phyloP scores from a whole-genome alignment of 495 filamentous ascomycete genomes.

The Letharia columbiana region DNA sequence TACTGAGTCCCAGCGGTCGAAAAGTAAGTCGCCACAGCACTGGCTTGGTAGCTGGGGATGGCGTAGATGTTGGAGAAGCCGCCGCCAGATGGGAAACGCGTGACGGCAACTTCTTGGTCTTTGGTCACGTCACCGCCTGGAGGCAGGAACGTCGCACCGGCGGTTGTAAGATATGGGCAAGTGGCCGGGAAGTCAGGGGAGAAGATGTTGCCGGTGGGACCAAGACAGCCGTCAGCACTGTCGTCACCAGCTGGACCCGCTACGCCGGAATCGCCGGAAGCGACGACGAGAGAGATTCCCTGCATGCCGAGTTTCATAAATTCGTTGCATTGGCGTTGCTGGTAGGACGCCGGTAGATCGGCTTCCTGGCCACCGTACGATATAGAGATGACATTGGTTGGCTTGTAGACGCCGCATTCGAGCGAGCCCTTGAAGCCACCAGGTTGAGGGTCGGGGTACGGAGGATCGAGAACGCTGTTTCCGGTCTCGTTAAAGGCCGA shows the following conservation, averaged over 20 bases:
- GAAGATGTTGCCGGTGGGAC: constrained; percentile 35
- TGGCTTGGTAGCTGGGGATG: constrained; percentile 48
- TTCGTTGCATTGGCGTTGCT: constrained; percentile 49
- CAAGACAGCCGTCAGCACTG: constrained; percentile 26
- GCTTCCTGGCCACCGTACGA: constrained; percentile 50
- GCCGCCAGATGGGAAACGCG: constrained; percentile 48
- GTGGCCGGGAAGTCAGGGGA: constrained; percentile 42
- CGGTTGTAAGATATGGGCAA: constrained; percentile 45
- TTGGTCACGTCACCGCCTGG: constrained; percentile 29
- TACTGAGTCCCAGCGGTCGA: constrained; percentile 38
- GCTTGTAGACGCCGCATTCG: constrained; percentile 48
- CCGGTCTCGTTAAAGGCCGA: constrained; percentile 32
- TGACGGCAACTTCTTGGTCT: constrained; percentile 35
- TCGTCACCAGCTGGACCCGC: constrained; percentile 35
- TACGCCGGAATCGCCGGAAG: constrained; percentile 54
- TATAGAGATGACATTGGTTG: constrained; percentile 38
- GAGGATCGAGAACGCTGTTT: constrained; percentile 40
- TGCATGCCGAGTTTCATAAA: constrained; percentile 59
- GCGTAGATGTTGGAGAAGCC: constrained; percentile 63
- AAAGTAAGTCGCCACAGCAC: constrained; percentile 45
- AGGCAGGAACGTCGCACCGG: constrained; percentile 41
- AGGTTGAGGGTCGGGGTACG: constrained; percentile 39
- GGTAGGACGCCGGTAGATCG: constrained; percentile 43
- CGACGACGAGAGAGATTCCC: constrained; percentile 53
- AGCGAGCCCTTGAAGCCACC: constrained; percentile 48